Base-by-base conservation (phyloP, 805 yeast species). In the Candida manassasensis region DNA sequence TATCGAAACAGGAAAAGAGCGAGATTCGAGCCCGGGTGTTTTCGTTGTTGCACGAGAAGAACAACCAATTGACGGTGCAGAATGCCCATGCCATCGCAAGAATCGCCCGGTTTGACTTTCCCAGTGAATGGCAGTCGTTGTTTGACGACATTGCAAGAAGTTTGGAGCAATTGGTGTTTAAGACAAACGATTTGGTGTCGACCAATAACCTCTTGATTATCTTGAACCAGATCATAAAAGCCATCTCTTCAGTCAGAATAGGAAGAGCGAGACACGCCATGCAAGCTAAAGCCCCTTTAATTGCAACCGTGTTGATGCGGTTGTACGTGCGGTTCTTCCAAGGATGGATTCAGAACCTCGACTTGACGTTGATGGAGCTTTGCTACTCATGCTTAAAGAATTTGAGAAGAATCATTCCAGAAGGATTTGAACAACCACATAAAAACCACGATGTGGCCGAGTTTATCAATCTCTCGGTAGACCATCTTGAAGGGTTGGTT, bases 91-190 rank as follows among this genome's bases (percentile, higher is more conserved):
- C 94, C 0, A 67, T 84, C 5, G 81, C 95, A 1, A 69, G 81
- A 40, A 83, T 93, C 18, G 82, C 84, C 17, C 63, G 97, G 34
- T 67, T 77, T 38, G 98, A 93, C 49, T 93, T 85, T 53, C 97
- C 97, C 0, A 56, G 63, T 2, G 88, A 81, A 30, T 93, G 97
- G 97, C 88, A 94, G 0, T 57, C 71, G 2, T 53, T 93, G 13
- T 83, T 93, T 50, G 89, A 84, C 38, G 80, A 79, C 10, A 41
- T 82, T 1, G 69, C 75, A 29, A 48, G 48, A 3, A 48, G 67
- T 14, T 49, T 82, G 32, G 75, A 66, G 38, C 57, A 64, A 9
- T 69, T 69, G 12, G 66, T 68, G 10, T 57, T 62, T 18, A 57
- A 59, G 29, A 42, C 51, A 22, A 64, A 60, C 17, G 72, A 77